These are phyloP conservation scores for Gossypium davidsonii DNA, from an alignment of 441 rosid genomes.

Conservation along the genomic window DNA sequence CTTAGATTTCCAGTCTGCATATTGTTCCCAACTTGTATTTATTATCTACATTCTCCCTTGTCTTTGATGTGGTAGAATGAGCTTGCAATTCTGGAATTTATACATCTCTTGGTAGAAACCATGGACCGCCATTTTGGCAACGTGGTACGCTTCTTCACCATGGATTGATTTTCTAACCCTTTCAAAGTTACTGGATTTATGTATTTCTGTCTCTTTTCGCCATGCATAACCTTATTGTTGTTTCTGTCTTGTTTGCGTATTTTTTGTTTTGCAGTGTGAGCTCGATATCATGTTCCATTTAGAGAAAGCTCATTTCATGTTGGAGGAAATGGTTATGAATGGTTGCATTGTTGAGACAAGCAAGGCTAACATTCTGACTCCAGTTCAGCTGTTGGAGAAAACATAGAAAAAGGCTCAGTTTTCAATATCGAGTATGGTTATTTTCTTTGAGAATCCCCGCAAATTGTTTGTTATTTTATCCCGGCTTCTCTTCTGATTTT, in stretches of 20 bases:
- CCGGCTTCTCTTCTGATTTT: not conserved
- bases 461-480: conserved; percentile 7
- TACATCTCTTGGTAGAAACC: conserved; percentile 88
- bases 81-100: conserved; percentile 89
- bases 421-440: not conserved
- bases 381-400: conserved; percentile 81
- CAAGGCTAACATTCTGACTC: conserved; percentile 66
- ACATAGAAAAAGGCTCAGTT: conserved; percentile 6
- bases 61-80: conserved; percentile 49
- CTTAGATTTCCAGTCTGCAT: conserved; percentile 1
- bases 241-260: not conserved
- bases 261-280: conserved; percentile 56
- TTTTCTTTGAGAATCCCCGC: not conserved
- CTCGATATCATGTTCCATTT: conserved; percentile 94
- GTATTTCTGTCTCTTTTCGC: not conserved
- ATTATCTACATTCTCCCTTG: not conserved
- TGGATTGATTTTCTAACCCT: not conserved
- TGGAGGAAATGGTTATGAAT: conserved; percentile 93
- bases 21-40: not conserved
- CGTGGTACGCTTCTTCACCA: conserved; percentile 46
- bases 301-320: conserved; percentile 97
- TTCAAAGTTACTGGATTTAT: not conserved
- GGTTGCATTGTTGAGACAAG: conserved; percentile 89
- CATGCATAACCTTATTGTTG: not conserved
- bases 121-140: conserved; percentile 94